These are phyloP conservation scores for Xylaria sp. DNA, from an alignment of 2,329 filamentous ascomycete species.

Conservation along the genomic window DNA sequence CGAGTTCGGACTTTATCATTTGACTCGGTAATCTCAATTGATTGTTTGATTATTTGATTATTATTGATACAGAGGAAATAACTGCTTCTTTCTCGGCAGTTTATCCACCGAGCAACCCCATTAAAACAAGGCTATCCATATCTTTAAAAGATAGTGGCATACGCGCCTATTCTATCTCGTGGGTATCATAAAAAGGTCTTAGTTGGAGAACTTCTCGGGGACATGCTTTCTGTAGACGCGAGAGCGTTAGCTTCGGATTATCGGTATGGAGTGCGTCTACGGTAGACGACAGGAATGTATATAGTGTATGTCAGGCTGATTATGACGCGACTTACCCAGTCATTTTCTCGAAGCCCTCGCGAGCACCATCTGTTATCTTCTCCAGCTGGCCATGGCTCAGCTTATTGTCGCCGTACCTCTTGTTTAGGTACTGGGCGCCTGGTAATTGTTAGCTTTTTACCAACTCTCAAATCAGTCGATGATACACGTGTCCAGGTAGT, in stretches of 20 bases:
- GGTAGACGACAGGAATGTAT: background rate
- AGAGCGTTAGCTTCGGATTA: background rate
- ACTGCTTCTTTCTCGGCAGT: too few species aligned
- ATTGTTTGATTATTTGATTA: background rate
- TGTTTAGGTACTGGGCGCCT: constrained; percentile 40
- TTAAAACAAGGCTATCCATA: background rate
- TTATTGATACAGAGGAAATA: background rate
- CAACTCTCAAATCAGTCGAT: background rate
- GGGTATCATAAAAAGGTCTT: constrained; percentile 27
- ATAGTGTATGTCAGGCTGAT: too few species aligned
- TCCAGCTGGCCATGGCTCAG: constrained; percentile 42
- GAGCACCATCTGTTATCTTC: constrained; percentile 47
- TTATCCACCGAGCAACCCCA: background rate
- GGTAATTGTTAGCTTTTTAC: background rate
- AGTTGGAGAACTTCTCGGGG: constrained; percentile 52
- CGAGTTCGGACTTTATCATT: background rate
- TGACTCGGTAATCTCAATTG: background rate
- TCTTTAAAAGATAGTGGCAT: too few species aligned
- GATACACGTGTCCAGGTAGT: background rate
- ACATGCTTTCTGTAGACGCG: constrained; percentile 51
- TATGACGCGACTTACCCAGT: constrained; percentile 49
- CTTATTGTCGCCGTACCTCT: constrained; percentile 40
- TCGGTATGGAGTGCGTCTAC: background rate
- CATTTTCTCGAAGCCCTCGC: constrained; percentile 52
- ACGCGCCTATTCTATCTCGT: background rate